phyloP scores from a whole-genome alignment of 306 rosid genomes.

The Senna siamea region DNA sequence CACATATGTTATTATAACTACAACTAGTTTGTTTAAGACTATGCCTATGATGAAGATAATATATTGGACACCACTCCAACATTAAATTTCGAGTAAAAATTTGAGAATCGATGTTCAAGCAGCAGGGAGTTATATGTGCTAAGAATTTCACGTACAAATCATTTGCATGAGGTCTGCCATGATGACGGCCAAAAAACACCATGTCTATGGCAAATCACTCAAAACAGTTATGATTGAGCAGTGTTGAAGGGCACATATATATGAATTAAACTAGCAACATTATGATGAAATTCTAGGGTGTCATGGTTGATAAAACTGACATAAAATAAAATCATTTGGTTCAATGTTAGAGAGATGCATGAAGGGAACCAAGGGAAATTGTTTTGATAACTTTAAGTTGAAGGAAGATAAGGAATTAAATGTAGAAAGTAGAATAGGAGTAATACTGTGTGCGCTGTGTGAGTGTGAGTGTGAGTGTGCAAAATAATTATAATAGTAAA shows the following conservation, averaged over 20 bases:
- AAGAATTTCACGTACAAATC: not conserved
- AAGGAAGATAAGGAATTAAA: too few species aligned
- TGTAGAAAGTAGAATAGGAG: too few species aligned
- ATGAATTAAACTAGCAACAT: not conserved
- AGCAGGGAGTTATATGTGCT: not conserved
- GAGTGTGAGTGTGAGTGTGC: not conserved
- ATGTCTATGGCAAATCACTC: not conserved
- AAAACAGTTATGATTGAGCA: not conserved
- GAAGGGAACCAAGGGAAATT: too few species aligned
- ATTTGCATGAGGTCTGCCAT: not conserved
- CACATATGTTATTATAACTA: not conserved
- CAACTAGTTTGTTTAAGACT: slow-evolving; percentile 8
- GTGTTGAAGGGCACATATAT: not conserved
- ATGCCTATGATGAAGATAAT: not conserved
- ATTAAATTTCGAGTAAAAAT: not conserved
- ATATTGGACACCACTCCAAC: not conserved
- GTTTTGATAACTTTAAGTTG: too few species aligned
- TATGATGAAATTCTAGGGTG: too few species aligned
- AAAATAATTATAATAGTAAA: slow-evolving; percentile 14
- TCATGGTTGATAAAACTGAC: too few species aligned
- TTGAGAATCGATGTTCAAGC: not conserved
- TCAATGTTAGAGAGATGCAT: too few species aligned
- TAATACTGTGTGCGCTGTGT: too few species aligned
- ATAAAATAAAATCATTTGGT: too few species aligned
- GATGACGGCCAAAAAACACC: not conserved